These are phyloP conservation scores for Pholiota microspora DNA, from an alignment of 768 basidiomycete species.

Conservation along the genomic window DNA sequence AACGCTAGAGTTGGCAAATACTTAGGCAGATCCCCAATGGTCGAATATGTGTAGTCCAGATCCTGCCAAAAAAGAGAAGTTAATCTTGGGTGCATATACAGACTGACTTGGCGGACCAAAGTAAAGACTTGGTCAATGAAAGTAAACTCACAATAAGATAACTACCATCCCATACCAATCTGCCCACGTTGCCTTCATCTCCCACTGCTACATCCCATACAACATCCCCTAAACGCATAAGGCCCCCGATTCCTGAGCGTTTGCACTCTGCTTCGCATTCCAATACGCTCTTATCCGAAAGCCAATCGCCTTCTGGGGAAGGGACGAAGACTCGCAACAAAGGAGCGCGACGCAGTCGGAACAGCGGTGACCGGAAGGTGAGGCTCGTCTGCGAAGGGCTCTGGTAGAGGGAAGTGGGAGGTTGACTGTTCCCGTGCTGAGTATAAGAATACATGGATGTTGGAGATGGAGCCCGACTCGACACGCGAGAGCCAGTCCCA, in stretches of 20 bases:
- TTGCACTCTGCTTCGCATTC: slow-evolving; percentile 82
- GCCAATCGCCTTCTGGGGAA: slow-evolving; percentile 83
- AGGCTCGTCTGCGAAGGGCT: slow-evolving; percentile 24
- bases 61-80: slow-evolving; percentile 48
- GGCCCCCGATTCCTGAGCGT: slow-evolving; percentile 57
- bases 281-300: slow-evolving; percentile 76
- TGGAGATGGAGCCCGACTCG: slow-evolving; percentile 71
- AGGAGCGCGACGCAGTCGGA: slow-evolving; percentile 69
- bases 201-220: slow-evolving; percentile 87
- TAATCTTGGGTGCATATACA: slow-evolving; percentile 10
- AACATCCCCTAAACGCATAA: slow-evolving; percentile 76
- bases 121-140: slow-evolving; percentile 10
- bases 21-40: slow-evolving; percentile 72
- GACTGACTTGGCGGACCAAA: not conserved
- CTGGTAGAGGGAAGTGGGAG: slow-evolving; percentile 17
- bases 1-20: slow-evolving; percentile 81
- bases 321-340: slow-evolving; percentile 81
- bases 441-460: slow-evolving; percentile 50
- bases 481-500: slow-evolving; percentile 36
- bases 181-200: slow-evolving; percentile 83
- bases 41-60: slow-evolving; percentile 79
- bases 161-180: slow-evolving; percentile 85
- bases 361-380: slow-evolving; percentile 68
- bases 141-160: slow-evolving; percentile 70
- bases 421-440: slow-evolving; percentile 31